A percentile compares a stretch with the other conserved stretches of the same genome.
These are phyloP conservation scores for Diatrype stigma DNA, from an alignment of 2,329 filamentous ascomycete genomes.

Conservation along the genomic window DNA sequence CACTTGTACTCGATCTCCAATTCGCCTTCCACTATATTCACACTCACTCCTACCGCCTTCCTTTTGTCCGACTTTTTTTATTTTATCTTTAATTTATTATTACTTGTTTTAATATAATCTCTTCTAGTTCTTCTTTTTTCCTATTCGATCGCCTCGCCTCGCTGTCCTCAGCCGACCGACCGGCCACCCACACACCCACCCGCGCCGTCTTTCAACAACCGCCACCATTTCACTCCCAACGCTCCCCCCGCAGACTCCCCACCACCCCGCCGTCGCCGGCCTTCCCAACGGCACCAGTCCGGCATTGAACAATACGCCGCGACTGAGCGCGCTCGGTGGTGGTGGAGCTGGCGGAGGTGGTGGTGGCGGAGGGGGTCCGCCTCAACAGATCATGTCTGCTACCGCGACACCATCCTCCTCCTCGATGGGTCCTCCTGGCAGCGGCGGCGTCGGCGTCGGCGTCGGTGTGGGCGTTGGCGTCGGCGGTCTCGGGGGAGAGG, in stretches of 20 bases:
- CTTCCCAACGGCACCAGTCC: constrained; percentile 13
- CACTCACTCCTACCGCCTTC: too few species aligned
- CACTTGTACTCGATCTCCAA: too few species aligned
- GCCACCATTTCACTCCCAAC: constrained; percentile 31
- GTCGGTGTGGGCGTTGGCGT: background rate
- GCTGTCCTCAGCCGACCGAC: constrained; percentile 12
- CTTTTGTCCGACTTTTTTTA: too few species aligned
- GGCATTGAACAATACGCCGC: constrained; percentile 19
- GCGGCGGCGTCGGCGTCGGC: background rate
- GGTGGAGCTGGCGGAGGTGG: background rate
- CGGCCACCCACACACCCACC: constrained; percentile 20
- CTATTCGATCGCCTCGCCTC: background rate
- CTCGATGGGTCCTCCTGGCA: background rate
- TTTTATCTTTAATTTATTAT: too few species aligned
- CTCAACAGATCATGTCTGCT: constrained; percentile 16
- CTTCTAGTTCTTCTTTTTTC: constrained; percentile 7
- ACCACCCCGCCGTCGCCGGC: constrained; percentile 28
- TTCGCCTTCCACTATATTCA: too few species aligned
- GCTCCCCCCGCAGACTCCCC: constrained; percentile 21
- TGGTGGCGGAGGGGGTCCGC: constrained; percentile 19
- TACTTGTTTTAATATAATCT: constrained; percentile 9
- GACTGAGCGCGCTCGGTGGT: background rate
- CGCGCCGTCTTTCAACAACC: constrained; percentile 16
- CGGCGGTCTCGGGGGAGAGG: background rate
- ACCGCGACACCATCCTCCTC: constrained; percentile 5